Percentiles rank a stretch among this genome's conserved stretches.
Evolutionary conservation across 176 grass and related monocot genomes (phyloP).

Genomic region (Ensete ventricosum): DNA sequence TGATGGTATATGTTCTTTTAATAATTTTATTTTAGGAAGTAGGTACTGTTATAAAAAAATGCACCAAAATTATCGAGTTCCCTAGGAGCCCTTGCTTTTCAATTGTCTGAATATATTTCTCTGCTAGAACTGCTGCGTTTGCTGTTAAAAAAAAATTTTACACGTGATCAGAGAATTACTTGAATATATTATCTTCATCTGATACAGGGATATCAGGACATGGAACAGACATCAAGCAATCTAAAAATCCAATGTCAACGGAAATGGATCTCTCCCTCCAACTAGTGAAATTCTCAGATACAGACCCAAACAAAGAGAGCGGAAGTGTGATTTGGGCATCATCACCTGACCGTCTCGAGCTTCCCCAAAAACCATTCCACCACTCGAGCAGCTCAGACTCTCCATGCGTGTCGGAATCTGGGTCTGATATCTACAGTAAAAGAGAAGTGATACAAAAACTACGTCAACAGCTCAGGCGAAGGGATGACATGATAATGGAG

Average conservation of each 20-base stretch:
- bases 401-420: conserved; percentile 36
- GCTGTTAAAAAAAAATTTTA: too few relatives aligned
- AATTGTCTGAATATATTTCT: too few relatives aligned
- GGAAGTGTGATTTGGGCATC: conserved; percentile 31
- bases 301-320: conserved; percentile 24
- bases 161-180: too few relatives aligned
- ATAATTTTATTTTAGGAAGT: too few relatives aligned
- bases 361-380: conserved; percentile 30
- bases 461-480: conserved; percentile 35
- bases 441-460: conserved; percentile 47
- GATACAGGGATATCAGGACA: not conserved
- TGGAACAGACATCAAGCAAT: conserved; percentile 18
- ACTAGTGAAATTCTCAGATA: conserved; percentile 17
- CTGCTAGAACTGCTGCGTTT: too few relatives aligned
- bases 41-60: too few relatives aligned
- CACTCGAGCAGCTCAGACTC: conserved; percentile 39
- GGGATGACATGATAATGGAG: conserved; percentile 52
- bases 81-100: too few relatives aligned
- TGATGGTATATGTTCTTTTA: too few relatives aligned
- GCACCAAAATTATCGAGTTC: too few relatives aligned
- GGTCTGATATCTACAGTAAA: conserved; percentile 43
- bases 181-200: not conserved
- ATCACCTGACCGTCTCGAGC: conserved; percentile 32
- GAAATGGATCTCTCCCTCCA: conserved; percentile 31
- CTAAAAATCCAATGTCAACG: conserved; percentile 4